Percentiles rank a stretch among this genome's conserved stretches.
These are phyloP conservation scores for Cladophialophora yegresii DNA, from an alignment of 2,329 filamentous ascomycete genomes.

Conservation along the genomic window DNA sequence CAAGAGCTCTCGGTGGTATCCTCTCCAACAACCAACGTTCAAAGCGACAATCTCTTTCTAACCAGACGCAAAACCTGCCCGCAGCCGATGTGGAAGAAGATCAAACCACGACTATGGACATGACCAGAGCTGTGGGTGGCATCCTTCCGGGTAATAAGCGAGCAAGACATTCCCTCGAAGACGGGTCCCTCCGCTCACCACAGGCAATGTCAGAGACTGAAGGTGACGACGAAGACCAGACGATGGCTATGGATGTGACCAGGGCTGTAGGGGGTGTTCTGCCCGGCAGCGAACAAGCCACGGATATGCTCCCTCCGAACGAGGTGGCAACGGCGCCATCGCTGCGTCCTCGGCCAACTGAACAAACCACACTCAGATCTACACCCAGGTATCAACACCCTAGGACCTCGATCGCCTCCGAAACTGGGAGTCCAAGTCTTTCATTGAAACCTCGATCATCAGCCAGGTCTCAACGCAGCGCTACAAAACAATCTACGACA, in stretches of 20 bases:
- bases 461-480: constrained; percentile 51
- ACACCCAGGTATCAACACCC: constrained; percentile 32
- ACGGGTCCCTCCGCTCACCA: not conserved
- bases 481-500: constrained; percentile 49
- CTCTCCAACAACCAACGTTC: constrained; percentile 42
- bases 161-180: constrained; percentile 47
- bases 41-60: constrained; percentile 48
- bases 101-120: constrained; percentile 65
- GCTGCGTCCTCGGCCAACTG: constrained; percentile 32
- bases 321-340: constrained; percentile 39
- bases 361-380: constrained; percentile 23
- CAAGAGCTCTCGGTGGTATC: constrained; percentile 64
- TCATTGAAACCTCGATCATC: constrained; percentile 53
- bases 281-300: constrained; percentile 1
- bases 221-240: constrained; percentile 43
- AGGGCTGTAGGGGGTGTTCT: constrained; percentile 65
- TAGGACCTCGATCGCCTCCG: constrained; percentile 47
- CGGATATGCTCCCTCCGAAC: constrained; percentile 7
- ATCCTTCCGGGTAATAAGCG: constrained; percentile 51
- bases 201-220: not conserved
- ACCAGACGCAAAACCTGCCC: constrained; percentile 42
- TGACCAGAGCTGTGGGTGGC: constrained; percentile 64
- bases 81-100: constrained; percentile 40
- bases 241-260: constrained; percentile 69
- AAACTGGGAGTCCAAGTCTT: constrained; percentile 58